Conservation (phyloP, 2,329 filamentous ascomycete species). For the Fusarium anguioides region DNA sequence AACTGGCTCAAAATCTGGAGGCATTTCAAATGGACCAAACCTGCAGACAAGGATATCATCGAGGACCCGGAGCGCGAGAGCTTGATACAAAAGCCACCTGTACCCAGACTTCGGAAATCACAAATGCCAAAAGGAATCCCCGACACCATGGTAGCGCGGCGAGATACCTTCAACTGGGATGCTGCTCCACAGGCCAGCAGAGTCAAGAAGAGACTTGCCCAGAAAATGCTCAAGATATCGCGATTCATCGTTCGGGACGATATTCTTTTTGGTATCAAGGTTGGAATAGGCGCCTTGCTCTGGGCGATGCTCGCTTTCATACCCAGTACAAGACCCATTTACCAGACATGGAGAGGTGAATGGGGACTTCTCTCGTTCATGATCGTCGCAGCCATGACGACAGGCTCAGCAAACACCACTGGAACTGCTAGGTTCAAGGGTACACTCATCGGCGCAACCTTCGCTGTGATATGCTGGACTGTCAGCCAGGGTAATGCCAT, state of each 20-base stretch:
- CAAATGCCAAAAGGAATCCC: conserved; percentile 68
- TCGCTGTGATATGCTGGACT: conserved; percentile 82
- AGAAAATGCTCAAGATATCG: conserved; percentile 57
- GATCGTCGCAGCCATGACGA: conserved; percentile 98
- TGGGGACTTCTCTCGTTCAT: conserved; percentile 98
- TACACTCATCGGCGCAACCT: conserved; percentile 82
- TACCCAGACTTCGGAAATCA: conserved; percentile 63
- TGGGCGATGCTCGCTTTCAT: conserved; percentile 93
- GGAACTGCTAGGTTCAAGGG: conserved; percentile 87
- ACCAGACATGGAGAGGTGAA: conserved; percentile 91
- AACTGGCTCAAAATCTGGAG: conserved; percentile 88
- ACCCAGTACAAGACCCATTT: conserved; percentile 79
- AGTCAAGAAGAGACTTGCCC: conserved; percentile 58
- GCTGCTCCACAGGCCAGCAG: conserved; percentile 61
- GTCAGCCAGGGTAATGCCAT: conserved; percentile 78
- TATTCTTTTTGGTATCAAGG: conserved; percentile 86
- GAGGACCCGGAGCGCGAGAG: conserved; percentile 58
- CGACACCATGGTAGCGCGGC: conserved; percentile 61
- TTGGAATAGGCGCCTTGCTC: conserved; percentile 87
- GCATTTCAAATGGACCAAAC: conserved; percentile 16
- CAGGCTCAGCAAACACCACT: conserved; percentile 94
- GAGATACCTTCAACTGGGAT: conserved; percentile 67
- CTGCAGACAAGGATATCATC: conserved; percentile 15
- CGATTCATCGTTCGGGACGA: conserved; percentile 66
- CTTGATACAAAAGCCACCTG: conserved; percentile 53